Evolutionary conservation across 176 grass and related monocot genomes (phyloP), one percentile per base, ranked within the genome.

Genomic region (Carex kokanica): DNA sequence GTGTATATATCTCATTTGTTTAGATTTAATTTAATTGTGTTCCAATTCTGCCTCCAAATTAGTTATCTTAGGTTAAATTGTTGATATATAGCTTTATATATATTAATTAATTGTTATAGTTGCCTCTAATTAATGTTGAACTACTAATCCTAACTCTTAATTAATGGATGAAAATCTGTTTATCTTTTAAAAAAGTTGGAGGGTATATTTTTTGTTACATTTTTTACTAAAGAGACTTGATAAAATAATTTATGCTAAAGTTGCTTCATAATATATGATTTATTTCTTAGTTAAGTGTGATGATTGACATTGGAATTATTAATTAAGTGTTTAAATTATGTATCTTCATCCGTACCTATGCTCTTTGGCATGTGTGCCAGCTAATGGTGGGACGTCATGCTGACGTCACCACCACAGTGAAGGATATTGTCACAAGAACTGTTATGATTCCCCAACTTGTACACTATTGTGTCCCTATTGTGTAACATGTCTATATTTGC

Each of bases 351-450:
- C 29, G 36, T 18, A 49, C 41, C 45, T 3, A 2, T 75, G 72
- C 47, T 61, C 15, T 80, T 80, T 80, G 78, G 18, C 78, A 80
- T 80, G 78, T 80, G 78, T 43, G 56, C 78, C 78, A 62, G 78
- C 78, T 60, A 41, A 21, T 31, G 6, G 58, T 41, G 4, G 8
- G 78, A 62, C 31, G 58, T 80, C 78, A 80, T 61, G 15, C 56
- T 61, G 34, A 61, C 7, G 54, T 80, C 78, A 80, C n/a, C n/a
- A 41, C 15, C 54, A 41, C 31, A 6, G 78, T 80, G 13, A 59
- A 5, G 4, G 5, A 74, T 51, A 52, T 74, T 74, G 45, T 29
- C 72, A 54, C 1, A 2, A 13, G 3, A 71, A 75, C 72, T 75
- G 47, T 75, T 75, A 75, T 54, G 47, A 53, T 43, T 49, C 69